Evolutionary conservation across 495 filamentous ascomycete species (phyloP).

Genomic region (Aspergillus kassunensis): DNA sequence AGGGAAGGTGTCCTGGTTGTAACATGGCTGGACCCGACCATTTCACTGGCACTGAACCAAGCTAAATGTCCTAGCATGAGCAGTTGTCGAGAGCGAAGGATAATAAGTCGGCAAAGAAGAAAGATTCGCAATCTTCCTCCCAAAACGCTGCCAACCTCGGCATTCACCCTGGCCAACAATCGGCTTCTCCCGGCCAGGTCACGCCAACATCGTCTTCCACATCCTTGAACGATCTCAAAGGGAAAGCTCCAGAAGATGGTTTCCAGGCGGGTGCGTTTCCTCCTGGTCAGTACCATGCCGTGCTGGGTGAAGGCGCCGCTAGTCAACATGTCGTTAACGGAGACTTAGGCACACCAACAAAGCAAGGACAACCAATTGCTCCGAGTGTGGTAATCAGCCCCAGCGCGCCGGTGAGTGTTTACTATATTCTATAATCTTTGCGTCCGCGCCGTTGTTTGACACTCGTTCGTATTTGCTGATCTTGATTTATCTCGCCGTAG

Average conservation of each 20-base stretch:
- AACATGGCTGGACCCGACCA: conserved; percentile 18
- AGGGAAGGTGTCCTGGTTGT: too few species aligned
- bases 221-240: conserved; percentile 77
- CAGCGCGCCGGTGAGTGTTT: conserved; percentile 76
- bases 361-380: conserved; percentile 62
- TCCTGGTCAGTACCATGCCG: conserved; percentile 34
- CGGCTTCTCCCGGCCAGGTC: conserved; percentile 57
- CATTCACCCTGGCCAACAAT: conserved; percentile 51
- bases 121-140: conserved; percentile 71
- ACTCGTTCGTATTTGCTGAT: conserved; percentile 20
- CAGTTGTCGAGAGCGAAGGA: conserved; percentile 96
- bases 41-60: conserved; percentile 13
- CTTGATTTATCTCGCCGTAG: conserved; percentile 40
- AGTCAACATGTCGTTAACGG: conserved; percentile 49
- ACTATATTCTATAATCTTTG: too few species aligned
- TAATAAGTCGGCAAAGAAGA: conserved; percentile 93
- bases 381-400: conserved; percentile 96
- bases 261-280: conserved; percentile 39
- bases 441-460: background rate
- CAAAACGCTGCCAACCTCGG: conserved; percentile 42
- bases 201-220: conserved; percentile 85
- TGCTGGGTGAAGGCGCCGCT: conserved; percentile 28
- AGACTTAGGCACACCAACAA: conserved; percentile 60
- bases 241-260: conserved; percentile 68
- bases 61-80: conserved; percentile 55